Base-by-base conservation (phyloP, 768 basidiomycete genomes). In the Lepiota venenata region DNA sequence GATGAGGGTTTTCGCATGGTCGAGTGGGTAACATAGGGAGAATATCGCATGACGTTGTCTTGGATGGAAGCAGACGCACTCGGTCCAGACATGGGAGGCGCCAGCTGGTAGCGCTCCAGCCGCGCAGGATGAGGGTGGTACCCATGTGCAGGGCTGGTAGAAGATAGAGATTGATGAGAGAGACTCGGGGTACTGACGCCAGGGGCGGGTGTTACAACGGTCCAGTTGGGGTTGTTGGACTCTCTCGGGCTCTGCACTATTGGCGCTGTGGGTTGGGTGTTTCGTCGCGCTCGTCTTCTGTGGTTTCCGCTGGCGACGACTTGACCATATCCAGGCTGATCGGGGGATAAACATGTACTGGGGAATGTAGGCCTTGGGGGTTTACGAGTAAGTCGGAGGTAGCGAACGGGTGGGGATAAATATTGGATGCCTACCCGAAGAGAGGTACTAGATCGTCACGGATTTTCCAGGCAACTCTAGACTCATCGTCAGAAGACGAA, bases 281-380 rank as follows among this genome's bases (percentile, higher is more conserved):
- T 74, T 53, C 84, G 78, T 35, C 85, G 78, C 18, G 80, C 69
- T 42, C 86, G 78, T 46, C 87, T 80, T 56, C 85, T 78, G n/a
- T 77, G 79, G 22, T 80, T 72, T 29, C 79, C 75, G 27, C 74
- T 76, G 41, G 84, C 74, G 15, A 92, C 82, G 44, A 93, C 85
- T 65, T 93, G 91, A 20, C 92, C 91, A 67, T 85, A 94, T 7
- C 92, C 91, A 32, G 90, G 82, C 59, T 91, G 88, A 67, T 91
- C 89, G 47, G 91, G 91, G 1, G 89, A 83, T 48, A 94, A 73
- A 65, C 91, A 94, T 25, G 87, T 89, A 50, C 76, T 81, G 6
- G 91, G 91, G 65, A 93, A 93, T 44, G 82, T 89, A 20, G 91
- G 91, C 0, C 91, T 92, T 64, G 18, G 56, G 39, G 21, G 38